Conservation (phyloP, 225 moss, liverwort and hornwort species). For the Antitrichia curtipendula region DNA sequence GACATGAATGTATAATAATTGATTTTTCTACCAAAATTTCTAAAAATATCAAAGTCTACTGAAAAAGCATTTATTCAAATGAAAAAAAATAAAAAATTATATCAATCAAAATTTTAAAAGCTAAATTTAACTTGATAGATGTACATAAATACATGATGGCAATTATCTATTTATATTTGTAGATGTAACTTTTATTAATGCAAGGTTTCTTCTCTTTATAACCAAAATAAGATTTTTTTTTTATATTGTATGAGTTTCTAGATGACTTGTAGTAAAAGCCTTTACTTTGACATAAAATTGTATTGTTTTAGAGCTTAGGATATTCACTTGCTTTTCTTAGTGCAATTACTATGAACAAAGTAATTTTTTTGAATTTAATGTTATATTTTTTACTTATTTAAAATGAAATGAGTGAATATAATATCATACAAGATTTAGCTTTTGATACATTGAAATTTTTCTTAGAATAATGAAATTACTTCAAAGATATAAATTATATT, state of each 20-base stretch:
- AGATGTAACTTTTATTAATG: not conserved
- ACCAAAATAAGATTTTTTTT: not conserved
- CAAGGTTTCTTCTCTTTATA: not conserved
- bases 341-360: not conserved
- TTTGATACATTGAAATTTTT: not conserved
- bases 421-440: not conserved
- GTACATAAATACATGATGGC: no score
- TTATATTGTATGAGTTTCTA: not conserved
- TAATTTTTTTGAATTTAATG: not conserved
- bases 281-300: not conserved
- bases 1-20: not conserved
- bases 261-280: not conserved
- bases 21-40: not conserved
- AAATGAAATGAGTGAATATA: not conserved
- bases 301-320: not conserved
- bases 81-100: not conserved
- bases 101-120: not conserved
- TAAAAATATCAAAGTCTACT: not conserved
- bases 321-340: rapidly evolving
- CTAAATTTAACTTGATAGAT: not conserved
- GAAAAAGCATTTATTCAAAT: not conserved
- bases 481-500: no score
- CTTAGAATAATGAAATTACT: not conserved
- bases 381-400: no score
- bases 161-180: not conserved